Conservation (phyloP, 768 basidiomycete genomes). For the Tephrocybe sp. region DNA sequence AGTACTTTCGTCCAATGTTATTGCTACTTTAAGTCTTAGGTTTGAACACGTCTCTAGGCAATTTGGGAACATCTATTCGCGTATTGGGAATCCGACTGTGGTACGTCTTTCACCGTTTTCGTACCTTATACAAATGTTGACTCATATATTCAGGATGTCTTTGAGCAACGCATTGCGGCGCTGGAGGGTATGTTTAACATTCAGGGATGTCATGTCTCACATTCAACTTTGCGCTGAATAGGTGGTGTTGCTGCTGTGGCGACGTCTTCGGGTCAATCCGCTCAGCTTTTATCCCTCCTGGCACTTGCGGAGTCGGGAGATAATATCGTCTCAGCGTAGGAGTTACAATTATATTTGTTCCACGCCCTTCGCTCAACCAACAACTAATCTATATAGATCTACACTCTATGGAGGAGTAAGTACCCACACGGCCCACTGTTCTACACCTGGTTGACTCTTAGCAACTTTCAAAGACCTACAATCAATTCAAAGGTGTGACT, state of each 20-base stretch:
- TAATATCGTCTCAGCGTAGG: slow-evolving; percentile 76
- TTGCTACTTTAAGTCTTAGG: too few species aligned
- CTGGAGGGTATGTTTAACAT: slow-evolving; percentile 54
- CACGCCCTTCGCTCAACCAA: not conserved
- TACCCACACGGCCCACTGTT: not conserved
- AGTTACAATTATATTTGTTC: not conserved
- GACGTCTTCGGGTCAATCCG: slow-evolving; percentile 71
- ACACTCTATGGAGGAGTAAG: slow-evolving; percentile 3
- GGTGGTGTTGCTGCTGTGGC: slow-evolving; percentile 71
- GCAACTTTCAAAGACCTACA: not conserved
- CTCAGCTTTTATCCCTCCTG: slow-evolving; percentile 52
- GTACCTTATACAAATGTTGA: too few species aligned
- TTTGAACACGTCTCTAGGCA: not conserved
- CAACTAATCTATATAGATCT: not conserved
- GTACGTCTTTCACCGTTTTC: too few species aligned
- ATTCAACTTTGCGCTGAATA: not conserved
- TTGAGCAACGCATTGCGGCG: slow-evolving; percentile 77
- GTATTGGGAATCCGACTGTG: slow-evolving; percentile 68
- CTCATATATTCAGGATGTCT: too few species aligned
- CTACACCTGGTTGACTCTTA: not conserved
- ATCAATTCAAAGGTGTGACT: slow-evolving; percentile 3
- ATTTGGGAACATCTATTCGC: slow-evolving; percentile 44
- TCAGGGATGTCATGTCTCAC: not conserved
- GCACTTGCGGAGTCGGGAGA: slow-evolving; percentile 66
- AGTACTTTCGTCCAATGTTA: not conserved